Evolutionary conservation across 257 asterid genomes (phyloP), one percentile per base, ranked within the genome.

Genomic region (Jaltomata sinuosa): DNA sequence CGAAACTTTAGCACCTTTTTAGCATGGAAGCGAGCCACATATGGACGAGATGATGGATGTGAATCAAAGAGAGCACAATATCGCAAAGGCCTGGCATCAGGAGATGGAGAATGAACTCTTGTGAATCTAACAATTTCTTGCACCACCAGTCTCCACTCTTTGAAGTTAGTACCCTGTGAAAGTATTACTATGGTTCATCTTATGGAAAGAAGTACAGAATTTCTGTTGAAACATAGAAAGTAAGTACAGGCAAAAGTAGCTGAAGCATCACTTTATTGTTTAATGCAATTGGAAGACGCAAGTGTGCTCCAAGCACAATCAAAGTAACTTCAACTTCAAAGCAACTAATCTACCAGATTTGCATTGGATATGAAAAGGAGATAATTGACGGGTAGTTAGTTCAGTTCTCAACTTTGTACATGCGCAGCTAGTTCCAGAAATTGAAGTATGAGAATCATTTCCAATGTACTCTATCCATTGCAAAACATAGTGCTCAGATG

Each of bases 121-220:
- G 93, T 90, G 81, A 97, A 97, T 76, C 94, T 94, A 80, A 89
- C 89, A 84, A 94, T 94, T 91, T 97, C 99, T 83, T 93, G 97
- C 88, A 94, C 92, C 86, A 95, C 98, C 49, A 91, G 89, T 91
- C 89, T 97, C 99, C 99, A 97, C 91, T 97, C 99, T 91, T 90
- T 94, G 90, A 97, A 97, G 92, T 92, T 93, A 57, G 97, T 97
- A 27, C 90, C 98, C 99, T 97, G 92, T 81, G 84, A 85, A 86
- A 80, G 71, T 61, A 50, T 52, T 80, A 76, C 85, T 42, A 85
- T 34, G 38, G 89, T 86, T 87, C 88, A 76, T 47, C 81, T 76
- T 76, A 76, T 19, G 16, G 61, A 76, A 76, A 76, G 40, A 47
- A 49, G n/a, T 25, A 76, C 81, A 47, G 61, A 49, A 7, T 25